phyloP scores from a whole-genome alignment of 148 eudicot species.

The Chenopodium suecicum region DNA sequence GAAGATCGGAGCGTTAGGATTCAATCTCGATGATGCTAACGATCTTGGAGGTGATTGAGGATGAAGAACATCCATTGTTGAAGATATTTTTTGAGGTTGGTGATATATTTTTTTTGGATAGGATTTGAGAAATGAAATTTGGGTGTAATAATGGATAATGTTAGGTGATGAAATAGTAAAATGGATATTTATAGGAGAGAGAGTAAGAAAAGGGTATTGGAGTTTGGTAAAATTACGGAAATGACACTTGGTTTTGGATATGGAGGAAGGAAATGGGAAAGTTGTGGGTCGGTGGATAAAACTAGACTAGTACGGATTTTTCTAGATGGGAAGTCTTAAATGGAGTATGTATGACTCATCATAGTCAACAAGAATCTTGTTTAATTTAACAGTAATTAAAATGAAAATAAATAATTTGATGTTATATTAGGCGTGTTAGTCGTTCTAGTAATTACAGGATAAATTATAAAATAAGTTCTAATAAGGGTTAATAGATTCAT shows the following conservation, averaged over 20 bases:
- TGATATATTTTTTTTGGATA: no score
- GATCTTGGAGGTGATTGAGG: slow-evolving; percentile 22
- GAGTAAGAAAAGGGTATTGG: background rate
- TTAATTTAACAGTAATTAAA: no score
- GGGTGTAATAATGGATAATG: background rate
- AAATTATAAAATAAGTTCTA: no score
- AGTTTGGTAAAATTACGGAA: no score
- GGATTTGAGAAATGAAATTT: no score
- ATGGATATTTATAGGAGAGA: slow-evolving; percentile 7
- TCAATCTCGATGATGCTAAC: slow-evolving; percentile 41
- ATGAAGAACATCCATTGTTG: slow-evolving; percentile 43
- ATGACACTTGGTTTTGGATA: background rate
- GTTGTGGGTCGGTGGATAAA: background rate
- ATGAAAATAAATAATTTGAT: no score
- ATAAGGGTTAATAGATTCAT: no score
- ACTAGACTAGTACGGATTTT: background rate
- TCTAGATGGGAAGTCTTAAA: no score
- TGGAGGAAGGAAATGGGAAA: background rate
- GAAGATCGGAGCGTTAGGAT: slow-evolving; percentile 84
- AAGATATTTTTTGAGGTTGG: slow-evolving; percentile 4
- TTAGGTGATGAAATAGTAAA: background rate
- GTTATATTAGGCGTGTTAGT: no score
- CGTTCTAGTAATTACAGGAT: no score
- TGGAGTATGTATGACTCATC: background rate
- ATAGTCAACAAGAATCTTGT: no score